Evolutionary conservation across 257 asterid species (phyloP).

Genomic region (Salvia hispanica): DNA sequence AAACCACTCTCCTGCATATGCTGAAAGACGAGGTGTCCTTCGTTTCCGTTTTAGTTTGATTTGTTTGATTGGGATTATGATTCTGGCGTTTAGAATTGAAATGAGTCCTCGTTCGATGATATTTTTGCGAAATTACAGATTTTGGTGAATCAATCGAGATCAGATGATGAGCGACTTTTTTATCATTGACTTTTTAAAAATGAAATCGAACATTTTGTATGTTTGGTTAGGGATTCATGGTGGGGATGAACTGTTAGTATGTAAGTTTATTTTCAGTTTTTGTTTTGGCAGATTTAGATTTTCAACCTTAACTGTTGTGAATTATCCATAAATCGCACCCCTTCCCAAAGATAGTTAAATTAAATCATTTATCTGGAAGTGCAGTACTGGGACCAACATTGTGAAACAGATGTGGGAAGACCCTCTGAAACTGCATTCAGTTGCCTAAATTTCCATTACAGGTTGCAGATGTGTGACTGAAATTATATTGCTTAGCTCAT

Average conservation of each 20-base stretch:
- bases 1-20: slow-evolving; percentile 95
- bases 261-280: slow-evolving; percentile 8
- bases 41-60: slow-evolving; percentile 5
- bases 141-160: slow-evolving; percentile 24
- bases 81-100: slow-evolving; percentile 9
- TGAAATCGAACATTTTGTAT: neutral
- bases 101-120: slow-evolving; percentile 22
- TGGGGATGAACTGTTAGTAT: slow-evolving; percentile 3
- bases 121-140: neutral
- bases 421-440: neutral
- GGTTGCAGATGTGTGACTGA: slow-evolving; percentile 17
- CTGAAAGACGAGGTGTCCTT: slow-evolving; percentile 79
- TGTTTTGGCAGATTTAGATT: neutral
- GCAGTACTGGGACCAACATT: neutral
- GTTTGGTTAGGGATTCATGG: neutral
- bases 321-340: neutral
- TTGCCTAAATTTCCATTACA: neutral
- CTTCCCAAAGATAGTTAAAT: too few species aligned
- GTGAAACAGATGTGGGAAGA: neutral
- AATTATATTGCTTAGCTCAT: neutral
- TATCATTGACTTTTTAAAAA: neutral
- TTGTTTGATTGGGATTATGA: slow-evolving; percentile 12
- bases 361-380: neutral
- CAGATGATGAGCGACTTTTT: neutral
- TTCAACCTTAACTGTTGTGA: neutral